phyloP scores from a whole-genome alignment of 2,329 filamentous ascomycete genomes.

The Drechslerella dactyloides region DNA sequence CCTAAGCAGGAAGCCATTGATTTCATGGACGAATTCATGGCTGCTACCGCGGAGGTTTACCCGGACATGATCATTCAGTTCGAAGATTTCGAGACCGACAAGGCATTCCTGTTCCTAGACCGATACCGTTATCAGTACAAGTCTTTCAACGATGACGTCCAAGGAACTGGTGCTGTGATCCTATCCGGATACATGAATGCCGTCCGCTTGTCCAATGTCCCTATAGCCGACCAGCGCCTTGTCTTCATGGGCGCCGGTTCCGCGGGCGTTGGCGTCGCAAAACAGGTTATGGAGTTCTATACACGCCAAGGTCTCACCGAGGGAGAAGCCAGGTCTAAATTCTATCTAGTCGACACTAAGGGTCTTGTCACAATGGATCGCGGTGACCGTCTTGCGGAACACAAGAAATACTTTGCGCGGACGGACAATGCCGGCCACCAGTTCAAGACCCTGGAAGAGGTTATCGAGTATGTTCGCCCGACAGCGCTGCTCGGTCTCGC shows the following conservation, averaged over 20 bases:
- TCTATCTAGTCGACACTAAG: conserved; percentile 97
- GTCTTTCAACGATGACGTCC: conserved; percentile 98
- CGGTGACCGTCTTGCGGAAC: conserved; percentile 89
- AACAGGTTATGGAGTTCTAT: conserved; percentile 97
- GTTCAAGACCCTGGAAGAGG: conserved; percentile 83
- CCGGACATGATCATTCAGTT: conserved; percentile 78
- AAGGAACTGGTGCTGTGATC: conserved; percentile 95
- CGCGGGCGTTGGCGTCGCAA: conserved; percentile 94
- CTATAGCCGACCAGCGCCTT: conserved; percentile 85
- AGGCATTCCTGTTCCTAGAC: conserved; percentile 87
- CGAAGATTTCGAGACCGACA: conserved; percentile 87
- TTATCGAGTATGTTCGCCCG: conserved; percentile 93
- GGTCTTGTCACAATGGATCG: conserved; percentile 92
- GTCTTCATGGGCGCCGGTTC: conserved; percentile 97
- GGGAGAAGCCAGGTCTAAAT: conserved; percentile 83
- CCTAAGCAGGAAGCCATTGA: conserved; percentile 78
- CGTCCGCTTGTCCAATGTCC: conserved; percentile 78
- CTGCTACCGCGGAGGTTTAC: conserved; percentile 78
- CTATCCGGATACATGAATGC: conserved; percentile 77
- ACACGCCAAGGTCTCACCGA: conserved; percentile 88
- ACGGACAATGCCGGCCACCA: conserved; percentile 70
- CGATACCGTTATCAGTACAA: conserved; percentile 86
- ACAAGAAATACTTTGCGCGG: conserved; percentile 77
- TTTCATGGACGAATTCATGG: conserved; percentile 98
- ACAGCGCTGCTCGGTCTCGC: conserved; percentile 93